Conservation (phyloP, 345 rosid genomes). For the Carallia pectinifolia region DNA sequence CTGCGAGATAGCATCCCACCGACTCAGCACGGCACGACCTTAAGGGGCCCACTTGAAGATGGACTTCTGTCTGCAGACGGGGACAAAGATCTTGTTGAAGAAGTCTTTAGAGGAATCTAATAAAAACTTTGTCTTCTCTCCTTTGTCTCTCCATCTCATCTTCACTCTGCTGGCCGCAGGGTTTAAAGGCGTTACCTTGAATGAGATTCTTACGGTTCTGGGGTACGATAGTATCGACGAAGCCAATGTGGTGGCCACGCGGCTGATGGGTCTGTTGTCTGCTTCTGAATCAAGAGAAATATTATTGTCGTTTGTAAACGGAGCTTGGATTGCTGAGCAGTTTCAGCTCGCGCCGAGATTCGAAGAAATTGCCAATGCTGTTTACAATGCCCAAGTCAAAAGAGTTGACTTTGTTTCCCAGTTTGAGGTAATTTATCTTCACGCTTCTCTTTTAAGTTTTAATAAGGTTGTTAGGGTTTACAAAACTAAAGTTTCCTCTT, state of each 20-base stretch:
- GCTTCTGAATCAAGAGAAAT: not conserved
- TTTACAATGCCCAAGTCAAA: conserved; percentile 5
- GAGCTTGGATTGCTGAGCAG: conserved; percentile 2
- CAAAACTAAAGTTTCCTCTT: too few species aligned
- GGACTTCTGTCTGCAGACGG: not conserved
- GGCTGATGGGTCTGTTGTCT: not conserved
- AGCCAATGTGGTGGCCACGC: not conserved
- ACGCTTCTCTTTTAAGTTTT: not conserved
- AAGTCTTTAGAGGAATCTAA: not conserved
- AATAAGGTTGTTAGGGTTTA: too few species aligned
- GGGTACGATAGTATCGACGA: not conserved
- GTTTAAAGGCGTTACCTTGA: conserved; percentile 6
- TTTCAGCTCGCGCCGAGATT: conserved; percentile 11
- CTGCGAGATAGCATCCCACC: too few species aligned
- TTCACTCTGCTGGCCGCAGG: conserved; percentile 15
- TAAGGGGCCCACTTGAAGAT: not conserved
- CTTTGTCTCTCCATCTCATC: conserved; percentile 5
- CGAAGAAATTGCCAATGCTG: not conserved
- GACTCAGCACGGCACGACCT: too few species aligned
- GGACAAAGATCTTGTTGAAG: not conserved
- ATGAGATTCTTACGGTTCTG: conserved; percentile 8
- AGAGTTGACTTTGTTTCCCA: not conserved
- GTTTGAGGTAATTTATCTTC: not conserved
- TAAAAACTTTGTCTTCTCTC: conserved; percentile 12
- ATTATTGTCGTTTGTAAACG: not conserved